Evolutionary conservation across 1,139 yeast genomes (phyloP).

Genomic region (Geotrichum reessii): DNA sequence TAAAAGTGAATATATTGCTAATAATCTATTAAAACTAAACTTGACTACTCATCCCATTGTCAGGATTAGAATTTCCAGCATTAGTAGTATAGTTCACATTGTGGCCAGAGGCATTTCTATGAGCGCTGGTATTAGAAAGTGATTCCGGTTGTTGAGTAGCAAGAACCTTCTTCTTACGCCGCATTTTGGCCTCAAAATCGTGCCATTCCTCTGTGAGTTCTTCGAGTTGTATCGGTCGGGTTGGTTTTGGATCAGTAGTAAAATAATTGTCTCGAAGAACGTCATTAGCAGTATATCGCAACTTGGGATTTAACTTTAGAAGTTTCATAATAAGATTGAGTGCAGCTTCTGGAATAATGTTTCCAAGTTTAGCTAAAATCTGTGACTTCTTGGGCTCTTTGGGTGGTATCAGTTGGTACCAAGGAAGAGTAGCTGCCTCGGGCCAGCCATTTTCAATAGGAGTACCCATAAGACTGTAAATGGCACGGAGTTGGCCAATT

Average conservation of each 20-base stretch:
- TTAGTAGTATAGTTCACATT: neutral
- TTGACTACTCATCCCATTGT: neutral
- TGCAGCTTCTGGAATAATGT: slow-evolving; percentile 46
- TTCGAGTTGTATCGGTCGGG: slow-evolving; percentile 49
- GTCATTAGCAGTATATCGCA: slow-evolving; percentile 55
- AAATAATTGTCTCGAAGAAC: slow-evolving; percentile 70
- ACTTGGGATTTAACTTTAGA: slow-evolving; percentile 60
- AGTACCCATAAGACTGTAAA: slow-evolving; percentile 82
- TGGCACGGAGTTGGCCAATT: slow-evolving; percentile 69
- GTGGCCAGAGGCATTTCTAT: neutral
- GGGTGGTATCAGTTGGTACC: slow-evolving; percentile 85
- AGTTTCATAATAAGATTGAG: slow-evolving; percentile 60
- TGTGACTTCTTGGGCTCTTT: slow-evolving; percentile 42
- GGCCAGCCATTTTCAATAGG: slow-evolving; percentile 80
- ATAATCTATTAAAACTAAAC: neutral
- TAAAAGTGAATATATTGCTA: neutral
- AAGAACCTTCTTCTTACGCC: slow-evolving; percentile 49
- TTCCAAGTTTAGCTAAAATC: slow-evolving; percentile 37
- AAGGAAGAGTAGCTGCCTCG: slow-evolving; percentile 65
- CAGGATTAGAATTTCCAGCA: neutral
- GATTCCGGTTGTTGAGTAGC: neutral
- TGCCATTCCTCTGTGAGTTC: slow-evolving; percentile 85
- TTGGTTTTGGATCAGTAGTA: slow-evolving; percentile 58
- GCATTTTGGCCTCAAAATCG: slow-evolving; percentile 88
- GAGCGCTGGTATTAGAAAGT: too few relatives aligned